Percentiles rank a stretch among this genome's conserved stretches.
Conservation (phyloP, 495 filamentous ascomycete genomes). For the Trichocladium uniseriatum region DNA sequence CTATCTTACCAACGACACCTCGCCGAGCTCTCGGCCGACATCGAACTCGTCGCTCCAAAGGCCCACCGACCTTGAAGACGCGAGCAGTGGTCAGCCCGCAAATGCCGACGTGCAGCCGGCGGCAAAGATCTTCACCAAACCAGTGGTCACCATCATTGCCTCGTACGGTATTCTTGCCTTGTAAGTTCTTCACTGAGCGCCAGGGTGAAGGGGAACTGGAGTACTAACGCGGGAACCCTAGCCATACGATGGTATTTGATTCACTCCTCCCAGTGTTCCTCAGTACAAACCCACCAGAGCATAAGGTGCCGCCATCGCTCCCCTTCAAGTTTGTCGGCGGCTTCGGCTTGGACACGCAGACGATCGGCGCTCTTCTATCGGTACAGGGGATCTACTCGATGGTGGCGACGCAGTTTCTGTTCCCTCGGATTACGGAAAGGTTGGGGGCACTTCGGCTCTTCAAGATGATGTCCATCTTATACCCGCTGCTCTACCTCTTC, state of each 20-base stretch:
- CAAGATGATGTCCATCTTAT: slow-evolving; percentile 64
- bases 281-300: slow-evolving; percentile 54
- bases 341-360: slow-evolving; percentile 68
- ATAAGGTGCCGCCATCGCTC: slow-evolving; percentile 35
- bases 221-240: slow-evolving; percentile 17
- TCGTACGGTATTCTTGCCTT: slow-evolving; percentile 91
- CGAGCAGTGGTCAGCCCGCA: background rate
- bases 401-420: slow-evolving; percentile 70
- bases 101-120: slow-evolving; percentile 12
- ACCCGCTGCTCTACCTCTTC: slow-evolving; percentile 80
- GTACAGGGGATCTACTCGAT: slow-evolving; percentile 87
- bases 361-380: slow-evolving; percentile 78
- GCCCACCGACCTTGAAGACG: slow-evolving; percentile 11
- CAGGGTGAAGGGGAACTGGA: no score
- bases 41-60: background rate
- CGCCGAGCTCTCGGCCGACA: slow-evolving; percentile 17
- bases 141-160: slow-evolving; percentile 74
- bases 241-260: slow-evolving; percentile 85
- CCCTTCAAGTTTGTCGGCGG: slow-evolving; percentile 87
- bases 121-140: slow-evolving; percentile 55
- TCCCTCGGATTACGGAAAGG: slow-evolving; percentile 60
- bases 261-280: slow-evolving; percentile 87
- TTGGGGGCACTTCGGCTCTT: slow-evolving; percentile 74
- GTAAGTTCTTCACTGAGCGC: no score
- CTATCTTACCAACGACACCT: slow-evolving; percentile 55